These are phyloP conservation scores for Cetraspora pellucida DNA, from an alignment of 192 early-diverging fungal genomes.

Conservation along the genomic window DNA sequence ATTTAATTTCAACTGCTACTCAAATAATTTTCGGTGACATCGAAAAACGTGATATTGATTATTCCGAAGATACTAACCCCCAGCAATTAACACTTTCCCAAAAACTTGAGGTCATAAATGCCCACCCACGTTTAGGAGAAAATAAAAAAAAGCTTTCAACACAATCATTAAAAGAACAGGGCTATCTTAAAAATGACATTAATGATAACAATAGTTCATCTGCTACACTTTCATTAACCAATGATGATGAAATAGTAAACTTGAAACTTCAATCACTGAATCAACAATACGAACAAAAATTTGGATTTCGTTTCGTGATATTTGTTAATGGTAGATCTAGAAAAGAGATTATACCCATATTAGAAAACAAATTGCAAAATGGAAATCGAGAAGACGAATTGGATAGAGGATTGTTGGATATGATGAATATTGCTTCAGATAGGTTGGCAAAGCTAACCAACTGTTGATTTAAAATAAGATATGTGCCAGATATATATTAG, in stretches of 20 bases:
- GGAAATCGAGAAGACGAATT: constrained; percentile 68
- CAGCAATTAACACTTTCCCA: constrained; percentile 61
- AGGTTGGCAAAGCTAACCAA: constrained; percentile 62
- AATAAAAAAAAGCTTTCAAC: constrained; percentile 68
- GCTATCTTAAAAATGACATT: constrained; percentile 52
- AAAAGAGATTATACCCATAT: constrained; percentile 74
- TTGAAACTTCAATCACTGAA: constrained; percentile 61
- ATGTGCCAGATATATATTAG: no score
- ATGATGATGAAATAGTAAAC: constrained; percentile 57
- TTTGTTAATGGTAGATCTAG: constrained; percentile 80
- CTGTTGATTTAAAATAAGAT: no score
- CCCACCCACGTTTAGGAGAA: constrained; percentile 88
- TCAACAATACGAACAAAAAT: constrained; percentile 70
- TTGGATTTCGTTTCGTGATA: constrained; percentile 81
- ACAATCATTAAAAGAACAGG: constrained; percentile 73
- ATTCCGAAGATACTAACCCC: no score
- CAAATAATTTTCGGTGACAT: constrained; percentile 49
- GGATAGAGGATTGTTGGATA: constrained; percentile 69
- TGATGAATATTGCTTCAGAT: constrained; percentile 82
- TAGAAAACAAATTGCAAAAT: constrained; percentile 67
- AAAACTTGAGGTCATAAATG: constrained; percentile 81
- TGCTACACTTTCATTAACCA: constrained; percentile 20
- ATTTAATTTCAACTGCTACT: constrained; percentile 63
- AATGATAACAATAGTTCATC: constrained; percentile 26
- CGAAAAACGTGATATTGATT: no score